Evolutionary conservation across 2,329 filamentous ascomycete genomes (phyloP), one percentile per base, ranked within the genome.

Genomic region (Diaporthe australafricana): DNA sequence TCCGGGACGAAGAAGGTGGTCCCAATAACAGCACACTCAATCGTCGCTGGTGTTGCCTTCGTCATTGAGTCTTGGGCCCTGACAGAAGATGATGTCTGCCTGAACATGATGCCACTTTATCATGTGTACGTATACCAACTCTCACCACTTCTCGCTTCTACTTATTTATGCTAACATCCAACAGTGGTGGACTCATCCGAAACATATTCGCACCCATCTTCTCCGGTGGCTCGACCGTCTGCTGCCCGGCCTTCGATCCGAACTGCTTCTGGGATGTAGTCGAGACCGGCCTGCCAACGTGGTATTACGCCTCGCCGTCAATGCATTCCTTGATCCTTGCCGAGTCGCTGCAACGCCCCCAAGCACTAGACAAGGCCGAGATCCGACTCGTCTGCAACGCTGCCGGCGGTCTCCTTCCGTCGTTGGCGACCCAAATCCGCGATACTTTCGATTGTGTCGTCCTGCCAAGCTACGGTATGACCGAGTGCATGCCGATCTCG

Each of bases 251-350:
- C 78, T 97, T 97, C 87, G 96, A 93, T 5, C 94, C 94, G 11
- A 88, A 89, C 1, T 91, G 93, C 25, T 97, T 97, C 83, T 97
- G 94, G 94, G 81, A 82, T 30, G 92, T 96, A 80, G 96, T 96
- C 78, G 87, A 87, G 75, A 85, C 87, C 7, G 87, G 95, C 84
- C 87, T 90, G 75, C 94, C 94, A 32, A 97, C 94, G 80, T 97
- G 94, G 94, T 97, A 96, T 83, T 96, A 94, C 0, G 94, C 94
- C 1, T 94, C 96, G n/a, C 94, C 94, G 1, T 97, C 94, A 0
- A 97, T 97, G 79, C 94, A 97, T 81, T 94, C 96, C 79, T 96
- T 97, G 77, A 87, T 97, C 5, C 89, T 97, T 72, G 94, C 92
- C 83, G 91, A 88, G 76, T 90, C 92, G 8, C 81, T 89, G 3